phyloP scores from a whole-genome alignment of 305 asterid genomes.

The Solanum chacoense region DNA sequence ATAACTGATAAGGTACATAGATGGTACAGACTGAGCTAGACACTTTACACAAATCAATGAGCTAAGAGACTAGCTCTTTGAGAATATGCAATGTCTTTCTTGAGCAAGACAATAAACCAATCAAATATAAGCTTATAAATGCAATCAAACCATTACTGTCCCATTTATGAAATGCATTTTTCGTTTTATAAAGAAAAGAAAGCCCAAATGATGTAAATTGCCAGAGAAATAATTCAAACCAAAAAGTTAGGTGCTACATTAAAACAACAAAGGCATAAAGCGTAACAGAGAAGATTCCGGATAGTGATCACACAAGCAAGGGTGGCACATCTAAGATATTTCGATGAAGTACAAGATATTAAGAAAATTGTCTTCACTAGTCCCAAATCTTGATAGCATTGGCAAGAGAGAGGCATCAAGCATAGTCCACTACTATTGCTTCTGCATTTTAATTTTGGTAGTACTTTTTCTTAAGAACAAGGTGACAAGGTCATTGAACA shows the following conservation, averaged over 20 bases:
- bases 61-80: not conserved
- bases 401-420: not conserved
- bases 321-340: not conserved
- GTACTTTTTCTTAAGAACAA: not conserved
- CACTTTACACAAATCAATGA: not conserved
- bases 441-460: not conserved
- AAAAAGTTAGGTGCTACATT: not conserved
- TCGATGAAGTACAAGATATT: not conserved
- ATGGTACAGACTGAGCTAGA: not conserved
- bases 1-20: not conserved
- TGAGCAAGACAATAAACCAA: not conserved
- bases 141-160: not conserved
- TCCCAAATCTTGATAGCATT: not conserved
- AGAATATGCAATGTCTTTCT: not conserved
- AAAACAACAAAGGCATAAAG: not conserved
- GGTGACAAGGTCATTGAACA: not conserved
- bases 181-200: not conserved
- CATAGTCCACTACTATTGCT: not conserved
- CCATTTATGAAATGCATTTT: not conserved
- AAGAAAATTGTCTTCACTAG: not conserved
- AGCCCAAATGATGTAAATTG: not conserved
- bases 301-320: not conserved
- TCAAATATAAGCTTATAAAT: not conserved
- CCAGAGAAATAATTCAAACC: not conserved
- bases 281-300: not conserved